Base-by-base conservation (phyloP, 495 filamentous ascomycete genomes). In the Antarctomyces pellizariae region DNA sequence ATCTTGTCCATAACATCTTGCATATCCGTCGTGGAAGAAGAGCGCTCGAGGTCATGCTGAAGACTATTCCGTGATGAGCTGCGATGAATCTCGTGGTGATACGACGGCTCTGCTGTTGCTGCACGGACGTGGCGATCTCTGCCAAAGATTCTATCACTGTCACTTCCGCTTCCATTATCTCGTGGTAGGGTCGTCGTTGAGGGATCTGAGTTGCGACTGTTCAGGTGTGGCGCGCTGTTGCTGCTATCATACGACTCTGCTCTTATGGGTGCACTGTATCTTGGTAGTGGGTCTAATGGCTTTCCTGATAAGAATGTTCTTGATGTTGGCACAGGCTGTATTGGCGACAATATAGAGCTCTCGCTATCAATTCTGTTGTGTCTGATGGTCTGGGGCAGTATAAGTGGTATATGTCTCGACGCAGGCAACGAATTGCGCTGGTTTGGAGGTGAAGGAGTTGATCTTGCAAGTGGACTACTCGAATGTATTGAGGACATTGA, bases 1-100 rank as follows among this genome's bases (percentile, higher is more conserved):
- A 95, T 86, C 51, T 97, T 82, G 35, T 83, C 74, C 28, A 76
- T 74, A 9, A 95, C 56, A 41, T 78, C 75, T 13, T 75, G 64
- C 49, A 90, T 79, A 39, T 82, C 75, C 14, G 62, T 53, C 17
- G 68, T 63, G 9, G 65, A 68, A 14, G 52, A 46, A 9, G 67
- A 61, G 30, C 63, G 44, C 26, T 46, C 54, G 2, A 67, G 33
- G 4, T 44, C 49, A 24, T 25, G 24, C n/a, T n/a, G n/a, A n/a
- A n/a, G n/a, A n/a, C n/a, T n/a, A n/a, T n/a, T n/a, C n/a, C n/a
- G n/a, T n/a, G n/a, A n/a, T n/a, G n/a, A n/a, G n/a, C n/a, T n/a
- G n/a, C n/a, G n/a, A n/a, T n/a, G n/a, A n/a, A n/a, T n/a, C n/a
- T n/a, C n/a, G n/a, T n/a, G n/a, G n/a, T n/a, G n/a, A n/a, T n/a